Evolutionary conservation across 129 eudicot genomes (phyloP), one percentile per base, ranked within the genome.

Genomic region (Solidago caesia): DNA sequence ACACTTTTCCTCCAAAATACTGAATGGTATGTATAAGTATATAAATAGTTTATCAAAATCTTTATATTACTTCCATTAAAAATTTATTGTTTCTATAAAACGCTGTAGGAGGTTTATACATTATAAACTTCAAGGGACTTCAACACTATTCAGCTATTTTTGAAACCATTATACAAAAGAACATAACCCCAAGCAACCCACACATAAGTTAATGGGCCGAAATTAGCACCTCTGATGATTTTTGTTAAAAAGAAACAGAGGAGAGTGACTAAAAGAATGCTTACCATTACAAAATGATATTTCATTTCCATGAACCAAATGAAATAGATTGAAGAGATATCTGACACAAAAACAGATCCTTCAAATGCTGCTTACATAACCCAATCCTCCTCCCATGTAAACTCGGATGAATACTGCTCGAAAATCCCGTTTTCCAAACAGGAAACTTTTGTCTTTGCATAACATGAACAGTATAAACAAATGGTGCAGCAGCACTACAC

Each of bases 391-490:
- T 83, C 81, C 87, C 73, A 46, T 90, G 82, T 76, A 94, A 64
- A 77, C 96, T 88, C 39, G 89, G 91, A 87, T 90, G 98, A 68
- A 94, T 87, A 68, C 86, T 75, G 63, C 86, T 87, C 7, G 87
- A 67, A 82, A 94, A 94, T 73, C 96, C 93, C 7, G 97, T 88
- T 75, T 85, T 85, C 91, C 96, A 94, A 44, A 78, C 84, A 4
- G 97, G 97, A 83, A 86, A 90, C 77, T 85, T 94, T 72, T 94
- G 96, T 44, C 84, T 84, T 82, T 94, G 96, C 98, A 88, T 90
- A 56, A 90, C 96, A 55, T 90, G 87, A 48, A 94, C 79, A 1
- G 87, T 75, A 73, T 94, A 94, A 78, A 94, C 98, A 80, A 88
- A 84, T 4, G 91, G 87, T 49, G 92, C 98, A 15, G 83, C 56